Evolutionary conservation across 352 stramenopile species (phyloP), one percentile per base, ranked within the genome.

Genomic region (Phytophthora fragariaefolia): DNA sequence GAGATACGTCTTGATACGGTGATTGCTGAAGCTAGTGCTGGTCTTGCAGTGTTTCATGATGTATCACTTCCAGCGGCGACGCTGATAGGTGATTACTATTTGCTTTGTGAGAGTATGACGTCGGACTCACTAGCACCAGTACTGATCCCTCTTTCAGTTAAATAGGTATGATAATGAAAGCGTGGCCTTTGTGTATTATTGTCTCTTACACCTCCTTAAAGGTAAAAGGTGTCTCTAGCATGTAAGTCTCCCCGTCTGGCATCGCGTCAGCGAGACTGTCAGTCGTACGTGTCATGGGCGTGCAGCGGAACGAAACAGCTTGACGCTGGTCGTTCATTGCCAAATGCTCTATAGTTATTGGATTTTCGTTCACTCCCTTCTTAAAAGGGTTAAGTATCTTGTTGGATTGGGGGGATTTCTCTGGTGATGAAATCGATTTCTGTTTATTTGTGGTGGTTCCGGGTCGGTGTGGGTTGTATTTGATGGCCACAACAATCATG

Each of bases 401-500:
- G 32, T 47, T 68, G 17, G 54, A 50, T 6, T 56, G 58, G 24
- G 40, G 42, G 45, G 47, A 55, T 58, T 50, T 73, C 36, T 59
- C 58, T 54, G 52, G n/a, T 3, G 53, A 50, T 26, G 60, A 40
- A 13, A 50, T 10, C 23, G 62, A 55, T 23, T 15, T 22, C 46
- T 50, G 15, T 12, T 67, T 69, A 38, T 13, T 26, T n/a, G n/a
- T n/a, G n/a, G n/a, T n/a, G 28, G 9, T 55, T 10, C 24, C 24
- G 27, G 20, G 8, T 30, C 46, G 32, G 2, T 45, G 42, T 18
- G 62, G 57, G 22, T 81, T 85, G 57, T 71, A 90, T 53, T 83
- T 83, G 58, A 93, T 87, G 3, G 85, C 85, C 17, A 93, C 83
- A 22, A 83, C 85, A 24, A 85, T 91, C 82, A 93, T 93, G 32